Base-by-base conservation (phyloP, 108 stramenopile genomes). In the Skeletonema marinoi region DNA sequence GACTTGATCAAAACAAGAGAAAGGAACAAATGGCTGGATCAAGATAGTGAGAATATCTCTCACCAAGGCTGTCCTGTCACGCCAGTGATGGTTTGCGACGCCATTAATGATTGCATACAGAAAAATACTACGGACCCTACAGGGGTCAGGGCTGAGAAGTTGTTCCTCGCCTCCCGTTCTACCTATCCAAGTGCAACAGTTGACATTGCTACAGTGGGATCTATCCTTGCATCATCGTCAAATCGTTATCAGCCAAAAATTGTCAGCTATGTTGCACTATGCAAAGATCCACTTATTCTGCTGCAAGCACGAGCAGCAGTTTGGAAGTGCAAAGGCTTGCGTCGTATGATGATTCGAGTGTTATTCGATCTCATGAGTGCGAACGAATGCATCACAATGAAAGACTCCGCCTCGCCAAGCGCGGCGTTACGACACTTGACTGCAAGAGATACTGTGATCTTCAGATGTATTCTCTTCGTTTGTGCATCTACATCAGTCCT, bases 281-380 rank as follows among this genome's bases (percentile, higher is more conserved):
- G 83, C 60, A 78, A 85, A 60, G 93, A 94, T 71, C 93, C 90
- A 7, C 66, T 94, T 32, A 70, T 88, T 11, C 17, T 91, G 31
- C 68, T 94, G 38, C 88, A 90, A 69, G 88, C 85, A 60, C 67
- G 84, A 6, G 64, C 85, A 33, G 68, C 65, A 21, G 70, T 88
- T 5, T 94, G 89, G 90, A 75, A 80, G 64, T 61, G 83, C 39
- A 39, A 60, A n/a, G 85, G 87, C 21, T 30, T 91, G 14, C 78
- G 93, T 44, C 68, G 89, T 17, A 78, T 92, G 33, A 58, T 75
- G 12, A 60, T 94, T 46, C 65, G 76, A 33, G 66, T 87, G 12
- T 59, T 93, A n/a, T 39, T 44, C 16, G 66, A 71, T 61, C 78
- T 90, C 1, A 58, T 87, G 50, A 66, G 76, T 16, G 75, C 92